Base-by-base conservation (phyloP, 2,329 filamentous ascomycete genomes). In the Herpomyces periplanetae region DNA sequence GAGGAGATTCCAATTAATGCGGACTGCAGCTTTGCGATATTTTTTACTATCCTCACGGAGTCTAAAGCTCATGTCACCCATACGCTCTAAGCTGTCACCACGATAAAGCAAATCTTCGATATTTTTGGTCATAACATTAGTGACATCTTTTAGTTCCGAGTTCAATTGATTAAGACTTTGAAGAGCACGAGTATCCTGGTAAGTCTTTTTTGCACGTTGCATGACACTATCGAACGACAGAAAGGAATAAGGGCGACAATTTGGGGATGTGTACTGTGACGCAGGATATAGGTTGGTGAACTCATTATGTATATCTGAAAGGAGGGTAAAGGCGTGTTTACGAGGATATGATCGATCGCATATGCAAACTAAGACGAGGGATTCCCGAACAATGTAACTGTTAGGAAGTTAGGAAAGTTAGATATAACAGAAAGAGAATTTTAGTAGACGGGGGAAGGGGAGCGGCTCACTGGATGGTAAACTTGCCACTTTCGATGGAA, bases 91-190 rank as follows among this genome's bases (percentile, higher is more conserved):
- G 31, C 61, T 80, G 37, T 96, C 80, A 11, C 80, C 80, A 25
- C 84, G 50, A 37, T 96, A 96, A 20, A 96, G 45, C 34, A 96
- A 44, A 38, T 96, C 80, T 47, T 96, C 80, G 29, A 96, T 91
- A 39, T 96, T 96, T 54, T 91, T 91, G 21, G 73, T 91, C 84
- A 96, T 96, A 34, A 96, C 73, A 43, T 88, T 73, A 1, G 80
- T 91, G 21, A 96, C 84, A 40, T 91, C 80, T 37, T 73, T 63
- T 27, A 96, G 53, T 49, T 96, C 84, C 34, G 88, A 69, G 35
- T 96, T 91, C 27, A 96, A 48, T 42, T 75, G 71, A 40, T 84
- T 69, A 22, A 96, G 53, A 41, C 91, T 91, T 41, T 73, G 65
- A 7, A 66, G 56, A 8, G 80, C 80, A 27, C 80, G 60, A 21